phyloP scores from a whole-genome alignment of 495 filamentous ascomycete species.

The Trichoderma virens region DNA sequence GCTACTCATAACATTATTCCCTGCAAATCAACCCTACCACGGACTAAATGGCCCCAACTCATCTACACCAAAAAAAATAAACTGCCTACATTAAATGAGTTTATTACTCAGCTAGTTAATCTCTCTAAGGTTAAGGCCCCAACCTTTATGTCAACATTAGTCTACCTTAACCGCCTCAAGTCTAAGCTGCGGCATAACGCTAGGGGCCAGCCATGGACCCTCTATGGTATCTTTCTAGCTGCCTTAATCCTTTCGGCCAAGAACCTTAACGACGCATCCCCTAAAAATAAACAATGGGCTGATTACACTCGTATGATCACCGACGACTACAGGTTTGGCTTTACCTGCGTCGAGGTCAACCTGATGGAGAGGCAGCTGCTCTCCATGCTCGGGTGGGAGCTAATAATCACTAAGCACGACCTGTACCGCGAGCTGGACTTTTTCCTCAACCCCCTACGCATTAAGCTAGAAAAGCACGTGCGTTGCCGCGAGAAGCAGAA shows the following conservation, averaged over 20 bases:
- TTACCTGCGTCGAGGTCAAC: slow-evolving; percentile 91
- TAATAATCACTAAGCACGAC: slow-evolving; percentile 74
- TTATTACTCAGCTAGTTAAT: slow-evolving; percentile 84
- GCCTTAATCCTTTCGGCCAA: slow-evolving; percentile 89
- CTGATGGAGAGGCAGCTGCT: slow-evolving; percentile 98
- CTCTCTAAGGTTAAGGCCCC: slow-evolving; percentile 97
- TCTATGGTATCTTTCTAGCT: slow-evolving; percentile 94
- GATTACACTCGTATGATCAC: slow-evolving; percentile 66
- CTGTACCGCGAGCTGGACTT: slow-evolving; percentile 80
- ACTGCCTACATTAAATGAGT: slow-evolving; percentile 74
- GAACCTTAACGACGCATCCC: slow-evolving; percentile 95
- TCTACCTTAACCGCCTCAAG: slow-evolving; percentile 82
- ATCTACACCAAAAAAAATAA: slow-evolving; percentile 22
- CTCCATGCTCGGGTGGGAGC: slow-evolving; percentile 88
- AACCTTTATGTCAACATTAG: slow-evolving; percentile 90
- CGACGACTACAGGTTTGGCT: slow-evolving; percentile 74
- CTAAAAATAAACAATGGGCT: slow-evolving; percentile 99
- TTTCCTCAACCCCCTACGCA: slow-evolving; percentile 79
- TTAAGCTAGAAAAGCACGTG: slow-evolving; percentile 31
- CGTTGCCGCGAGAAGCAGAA: slow-evolving; percentile 36
- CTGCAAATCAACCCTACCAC: slow-evolving; percentile 63
- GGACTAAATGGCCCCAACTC: slow-evolving; percentile 54
- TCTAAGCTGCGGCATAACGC: slow-evolving; percentile 82
- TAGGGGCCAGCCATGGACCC: slow-evolving; percentile 94
- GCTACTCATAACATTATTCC: slow-evolving; percentile 84